Evolutionary conservation across 2,329 filamentous ascomycete genomes (phyloP), one percentile per base, ranked within the genome.

Genomic region (Colletotrichum siamense): DNA sequence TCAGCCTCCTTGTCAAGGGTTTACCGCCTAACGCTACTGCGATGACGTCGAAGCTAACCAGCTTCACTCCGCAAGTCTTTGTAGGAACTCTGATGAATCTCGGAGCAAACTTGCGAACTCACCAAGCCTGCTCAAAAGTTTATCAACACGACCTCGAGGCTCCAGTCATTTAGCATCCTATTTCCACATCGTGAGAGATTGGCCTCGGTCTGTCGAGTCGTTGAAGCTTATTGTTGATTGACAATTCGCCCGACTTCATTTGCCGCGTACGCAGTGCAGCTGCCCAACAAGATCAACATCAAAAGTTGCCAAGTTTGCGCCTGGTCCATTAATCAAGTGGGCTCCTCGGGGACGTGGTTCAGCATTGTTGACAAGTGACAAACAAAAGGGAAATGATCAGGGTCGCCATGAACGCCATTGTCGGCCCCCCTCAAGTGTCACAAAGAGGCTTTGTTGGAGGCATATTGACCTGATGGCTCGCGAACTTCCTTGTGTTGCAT

Each of bases 361-460:
- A 28, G 39, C 57, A 9, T 28, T 22, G 62, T 30, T 24, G 67
- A 34, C 57, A 9, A n/a, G 69, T 62, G 62, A 62, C 62, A 36
- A 52, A 22, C 55, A 36, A 63, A 69, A 22, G 10, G 52, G 69
- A 75, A 73, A 68, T 75, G 69, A 73, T 68, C 62, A 73, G 62
- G 69, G n/a, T 75, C 63, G 52, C 36, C n/a, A 36, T 52, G 28
- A 26, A 71, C 59, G 68, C 52, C 61, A 10, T 61, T 24, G 49
- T 30, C 16, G 24, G 36, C 36, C 72, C 44, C 44, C 44, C 12
- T 22, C 49, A 71, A 61, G 22, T 28, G 30, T 44, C 26, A 30
- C 22, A 22, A 44, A 36, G 15, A 39, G 34, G 26, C 26, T 22
- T n/a, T 36, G 36, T 61, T 32, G 49, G 22, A 28, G 22, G 52